phyloP scores from a whole-genome alignment of 2,329 filamentous ascomycete genomes.

The Podosphaera aphanis region DNA sequence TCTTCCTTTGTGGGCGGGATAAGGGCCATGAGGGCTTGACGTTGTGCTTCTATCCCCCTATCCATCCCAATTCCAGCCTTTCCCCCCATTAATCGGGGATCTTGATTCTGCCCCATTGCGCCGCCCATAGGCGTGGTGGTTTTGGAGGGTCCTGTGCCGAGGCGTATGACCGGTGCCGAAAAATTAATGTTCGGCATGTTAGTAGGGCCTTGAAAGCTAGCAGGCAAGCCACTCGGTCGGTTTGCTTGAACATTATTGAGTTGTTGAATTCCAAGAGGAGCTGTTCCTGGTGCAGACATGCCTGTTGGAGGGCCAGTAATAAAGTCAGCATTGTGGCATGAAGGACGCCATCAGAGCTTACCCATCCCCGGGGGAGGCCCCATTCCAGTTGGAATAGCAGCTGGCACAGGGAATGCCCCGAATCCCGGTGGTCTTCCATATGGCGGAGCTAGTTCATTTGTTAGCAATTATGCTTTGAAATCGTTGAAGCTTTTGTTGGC shows the following conservation, averaged over 20 bases:
- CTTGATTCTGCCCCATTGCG: conserved; percentile 22
- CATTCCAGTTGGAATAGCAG: conserved; percentile 37
- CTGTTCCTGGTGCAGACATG: conserved; percentile 63
- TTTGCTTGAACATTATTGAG: conserved; percentile 50
- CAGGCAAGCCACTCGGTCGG: conserved; percentile 57
- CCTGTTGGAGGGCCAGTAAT: conserved; percentile 48
- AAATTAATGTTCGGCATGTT: conserved; percentile 98
- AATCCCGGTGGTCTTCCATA: conserved; percentile 59
- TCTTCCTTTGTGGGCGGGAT: conserved; percentile 75
- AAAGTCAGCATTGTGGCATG: conserved; percentile 4
- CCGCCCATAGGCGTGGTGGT: conserved; percentile 21
- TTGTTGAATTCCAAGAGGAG: conserved; percentile 55
- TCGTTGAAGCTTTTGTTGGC: conserved; percentile 1
- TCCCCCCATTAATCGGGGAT: conserved; percentile 17
- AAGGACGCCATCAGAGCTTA: conserved; percentile 21
- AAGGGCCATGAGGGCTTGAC: conserved; percentile 43
- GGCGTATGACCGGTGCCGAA: conserved; percentile 81
- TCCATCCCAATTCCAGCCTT: conserved; percentile 17
- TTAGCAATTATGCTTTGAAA: too few species aligned
- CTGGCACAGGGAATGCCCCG: conserved; percentile 40
- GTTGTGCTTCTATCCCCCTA: conserved; percentile 37
- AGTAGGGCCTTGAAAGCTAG: conserved; percentile 66
- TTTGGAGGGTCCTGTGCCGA: conserved; percentile 58
- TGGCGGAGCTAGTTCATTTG: conserved; percentile 11
- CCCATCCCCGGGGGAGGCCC: conserved; percentile 64